phyloP scores from a whole-genome alignment of 2,329 filamentous ascomycete species.

The Dothistroma pini region DNA sequence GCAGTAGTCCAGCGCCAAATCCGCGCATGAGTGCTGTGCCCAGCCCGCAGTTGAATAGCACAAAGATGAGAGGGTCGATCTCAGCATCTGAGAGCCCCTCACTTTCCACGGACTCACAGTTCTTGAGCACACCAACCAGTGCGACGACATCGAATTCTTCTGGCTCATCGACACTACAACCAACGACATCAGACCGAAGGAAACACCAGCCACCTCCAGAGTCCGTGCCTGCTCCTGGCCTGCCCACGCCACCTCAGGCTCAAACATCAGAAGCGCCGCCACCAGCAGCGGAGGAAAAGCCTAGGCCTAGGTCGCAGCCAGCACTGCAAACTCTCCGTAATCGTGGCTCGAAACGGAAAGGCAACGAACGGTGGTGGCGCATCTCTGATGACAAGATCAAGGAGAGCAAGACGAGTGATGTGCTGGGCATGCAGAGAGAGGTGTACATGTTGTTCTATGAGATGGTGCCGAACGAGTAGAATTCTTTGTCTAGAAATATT shows the following conservation, averaged over 20 bases:
- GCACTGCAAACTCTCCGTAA: constrained; percentile 49
- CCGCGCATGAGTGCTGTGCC: constrained; percentile 34
- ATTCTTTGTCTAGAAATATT: neutral
- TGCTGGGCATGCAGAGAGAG: constrained; percentile 89
- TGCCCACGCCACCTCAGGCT: constrained; percentile 22
- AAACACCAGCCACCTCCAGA: constrained; percentile 22
- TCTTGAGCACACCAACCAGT: constrained; percentile 14
- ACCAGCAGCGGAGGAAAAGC: constrained; percentile 2
- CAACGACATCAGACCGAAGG: constrained; percentile 10
- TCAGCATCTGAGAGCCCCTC: constrained; percentile 7
- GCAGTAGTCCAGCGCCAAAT: constrained; percentile 34
- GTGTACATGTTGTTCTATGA: constrained; percentile 98
- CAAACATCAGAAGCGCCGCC: constrained; percentile 7
- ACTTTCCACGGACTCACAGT: constrained; percentile 16
- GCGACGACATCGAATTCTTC: constrained; percentile 20
- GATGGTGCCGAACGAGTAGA: constrained; percentile 51
- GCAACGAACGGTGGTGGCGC: constrained; percentile 85
- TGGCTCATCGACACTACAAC: constrained; percentile 19
- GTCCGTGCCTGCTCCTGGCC: constrained; percentile 28
- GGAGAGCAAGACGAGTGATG: constrained; percentile 87
- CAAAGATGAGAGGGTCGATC: constrained; percentile 9
- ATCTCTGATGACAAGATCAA: constrained; percentile 97
- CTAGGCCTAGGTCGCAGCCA: constrained; percentile 25
- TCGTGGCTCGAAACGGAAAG: constrained; percentile 44
- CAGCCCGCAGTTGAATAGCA: constrained; percentile 8